A percentile compares a stretch with the other conserved stretches of the same genome.
Conservation (phyloP, 1,284 basidiomycete species). For the Rhizopogon parksii region DNA sequence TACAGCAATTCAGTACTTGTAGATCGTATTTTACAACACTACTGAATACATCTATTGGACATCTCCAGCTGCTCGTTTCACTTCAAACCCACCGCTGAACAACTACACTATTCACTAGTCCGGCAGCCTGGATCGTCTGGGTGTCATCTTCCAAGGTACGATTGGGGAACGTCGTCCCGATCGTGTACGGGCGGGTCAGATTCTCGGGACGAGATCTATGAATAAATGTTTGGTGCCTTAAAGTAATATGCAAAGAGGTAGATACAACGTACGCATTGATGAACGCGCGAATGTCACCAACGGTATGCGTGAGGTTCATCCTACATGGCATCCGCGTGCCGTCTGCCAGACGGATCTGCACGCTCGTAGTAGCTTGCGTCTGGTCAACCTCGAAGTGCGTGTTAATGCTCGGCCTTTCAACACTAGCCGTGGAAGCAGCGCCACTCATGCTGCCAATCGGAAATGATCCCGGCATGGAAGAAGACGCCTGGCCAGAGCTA, state of each 20-base stretch:
- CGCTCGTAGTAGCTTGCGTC: constrained; percentile 74
- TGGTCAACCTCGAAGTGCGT: constrained; percentile 79
- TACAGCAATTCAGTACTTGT: too few species aligned
- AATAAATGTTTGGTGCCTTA: background rate
- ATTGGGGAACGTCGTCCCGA: constrained; percentile 84
- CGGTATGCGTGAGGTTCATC: constrained; percentile 90
- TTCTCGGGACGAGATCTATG: constrained; percentile 73
- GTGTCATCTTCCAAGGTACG: constrained; percentile 61
- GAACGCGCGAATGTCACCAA: constrained; percentile 79
- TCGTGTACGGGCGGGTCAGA: constrained; percentile 58
- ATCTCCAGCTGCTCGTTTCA: background rate
- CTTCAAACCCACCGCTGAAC: constrained; percentile 71
- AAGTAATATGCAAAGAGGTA: constrained; percentile 2
- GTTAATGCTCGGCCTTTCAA: constrained; percentile 36
- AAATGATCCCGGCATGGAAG: constrained; percentile 55
- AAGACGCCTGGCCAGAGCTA: constrained; percentile 26
- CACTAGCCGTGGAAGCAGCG: constrained; percentile 9
- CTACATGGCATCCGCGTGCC: constrained; percentile 85
- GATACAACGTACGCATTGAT: constrained; percentile 76
- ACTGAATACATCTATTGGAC: background rate
- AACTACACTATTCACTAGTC: constrained; percentile 77
- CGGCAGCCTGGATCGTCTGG: constrained; percentile 70
- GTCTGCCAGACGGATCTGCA: constrained; percentile 89
- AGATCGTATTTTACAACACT: background rate
- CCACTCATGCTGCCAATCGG: constrained; percentile 22